phyloP scores from a whole-genome alignment of 306 rosid genomes.

The Trichosanthes truncata region DNA sequence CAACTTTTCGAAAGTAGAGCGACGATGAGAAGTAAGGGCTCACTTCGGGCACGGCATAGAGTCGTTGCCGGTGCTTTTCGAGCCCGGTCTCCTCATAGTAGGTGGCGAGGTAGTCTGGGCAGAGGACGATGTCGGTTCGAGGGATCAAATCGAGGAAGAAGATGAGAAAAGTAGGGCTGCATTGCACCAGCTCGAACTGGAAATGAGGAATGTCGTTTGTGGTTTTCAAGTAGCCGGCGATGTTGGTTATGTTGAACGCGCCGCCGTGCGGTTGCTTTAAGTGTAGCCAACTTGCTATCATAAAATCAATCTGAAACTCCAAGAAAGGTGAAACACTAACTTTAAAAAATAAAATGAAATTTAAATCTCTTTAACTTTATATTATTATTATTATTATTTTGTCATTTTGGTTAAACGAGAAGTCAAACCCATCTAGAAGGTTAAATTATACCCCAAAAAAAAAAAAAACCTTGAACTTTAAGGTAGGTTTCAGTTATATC shows the following conservation, averaged over 20 bases:
- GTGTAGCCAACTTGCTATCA: conserved; percentile 22
- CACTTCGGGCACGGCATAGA: conserved; percentile 5
- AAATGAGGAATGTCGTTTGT: conserved; percentile 20
- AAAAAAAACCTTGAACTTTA: too few relatives aligned
- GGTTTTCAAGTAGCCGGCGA: conserved; percentile 15
- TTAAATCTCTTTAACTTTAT: not conserved
- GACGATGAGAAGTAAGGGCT: conserved; percentile 20
- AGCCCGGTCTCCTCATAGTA: conserved; percentile 12
- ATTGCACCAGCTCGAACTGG: conserved; percentile 19
- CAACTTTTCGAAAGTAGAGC: conserved; percentile 16
- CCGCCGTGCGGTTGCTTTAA: conserved; percentile 17
- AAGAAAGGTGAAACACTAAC: not conserved
- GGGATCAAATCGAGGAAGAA: conserved; percentile 23
- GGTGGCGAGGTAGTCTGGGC: conserved; percentile 17
- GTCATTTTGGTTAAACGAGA: too few relatives aligned
- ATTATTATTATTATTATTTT: not conserved
- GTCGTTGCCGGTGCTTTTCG: conserved; percentile 1
- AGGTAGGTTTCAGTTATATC: too few relatives aligned
- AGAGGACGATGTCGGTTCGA: conserved; percentile 11
- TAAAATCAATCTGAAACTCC: conserved; percentile 14
- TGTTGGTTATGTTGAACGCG: conserved; percentile 20
- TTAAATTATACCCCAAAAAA: too few relatives aligned
- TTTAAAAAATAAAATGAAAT: not conserved
- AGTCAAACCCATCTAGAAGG: too few relatives aligned
- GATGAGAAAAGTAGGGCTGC: conserved; percentile 18